phyloP scores from a whole-genome alignment of 2,329 filamentous ascomycete genomes.

The Triangularia setosa region DNA sequence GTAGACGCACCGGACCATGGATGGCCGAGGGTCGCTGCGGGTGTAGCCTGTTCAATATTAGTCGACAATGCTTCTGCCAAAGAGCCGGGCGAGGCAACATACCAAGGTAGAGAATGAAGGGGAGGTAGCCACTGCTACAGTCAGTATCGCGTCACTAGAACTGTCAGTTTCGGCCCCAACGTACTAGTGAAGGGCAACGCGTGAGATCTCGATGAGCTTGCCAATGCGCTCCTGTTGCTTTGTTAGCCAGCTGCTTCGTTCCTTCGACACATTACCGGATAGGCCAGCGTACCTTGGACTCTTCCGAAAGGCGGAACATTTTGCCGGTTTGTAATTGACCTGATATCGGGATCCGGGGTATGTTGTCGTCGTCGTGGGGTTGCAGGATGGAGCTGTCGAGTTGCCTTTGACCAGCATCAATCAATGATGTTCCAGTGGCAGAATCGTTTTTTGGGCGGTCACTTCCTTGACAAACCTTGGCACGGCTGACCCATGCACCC shows the following conservation, averaged over 20 bases:
- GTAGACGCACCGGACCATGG: conserved; percentile 52
- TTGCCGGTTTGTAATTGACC: conserved; percentile 29
- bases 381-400: not conserved
- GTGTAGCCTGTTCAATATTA: conserved; percentile 67
- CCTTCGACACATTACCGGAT: not conserved
- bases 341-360: not conserved
- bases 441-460: conserved; percentile 21
- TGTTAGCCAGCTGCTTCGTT: not conserved
- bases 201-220: conserved; percentile 90
- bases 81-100: conserved; percentile 33
- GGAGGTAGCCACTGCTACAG: conserved; percentile 77
- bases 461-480: conserved; percentile 7
- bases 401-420: too few relatives aligned
- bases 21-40: conserved; percentile 85
- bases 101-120: conserved; percentile 95
- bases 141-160: conserved; percentile 32
- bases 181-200: conserved; percentile 94
- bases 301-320: conserved; percentile 78
- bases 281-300: conserved; percentile 73
- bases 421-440: conserved; percentile 13
- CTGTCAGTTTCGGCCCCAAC: not conserved
- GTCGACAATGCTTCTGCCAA: not conserved
- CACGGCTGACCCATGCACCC: not conserved
- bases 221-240: conserved; percentile 82
- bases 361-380: not conserved